Base-by-base conservation (phyloP, 805 yeast species). In the Candida coquimbonensis region DNA sequence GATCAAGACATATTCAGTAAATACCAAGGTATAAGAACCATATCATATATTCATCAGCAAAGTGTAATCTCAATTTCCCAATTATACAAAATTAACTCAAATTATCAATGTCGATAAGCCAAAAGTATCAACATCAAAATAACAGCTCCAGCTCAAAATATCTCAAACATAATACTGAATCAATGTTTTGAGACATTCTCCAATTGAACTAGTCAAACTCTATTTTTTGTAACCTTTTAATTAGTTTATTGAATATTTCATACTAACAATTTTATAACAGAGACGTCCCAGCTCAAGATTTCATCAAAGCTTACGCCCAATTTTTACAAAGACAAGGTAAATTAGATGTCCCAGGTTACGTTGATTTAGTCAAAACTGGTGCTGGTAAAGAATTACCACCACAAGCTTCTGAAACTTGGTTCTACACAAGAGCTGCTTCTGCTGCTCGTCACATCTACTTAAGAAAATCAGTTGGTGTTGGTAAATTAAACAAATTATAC, bases 261-360 rank as follows among this genome's bases (percentile, higher is more conserved):
- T 53, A 49, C 55, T 53, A 50, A 51, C 56, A 49, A 13, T 48
- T 48, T 65, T 63, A 67, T 64, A 27, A 65, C 66, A 89, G 96
- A 86, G 99, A 93, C 97, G 99, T 93, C 78, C 96, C 98, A 78
- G 99, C 99, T 76, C 98, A 93, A 86, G 95, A 87, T 62, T 93
- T 93, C 81, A 91, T 93, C 77, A 89, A 88, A 81, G 96, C 98
- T 77, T 93, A 93, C 83, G 98, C 99, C 68, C 87, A 87, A 73
- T 93, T 93, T 87, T 87, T 93, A 78, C 98, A 93, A 82, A 89
- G 98, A 78, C 99, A 95, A 81, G 99, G 98, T 83, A 90, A 89
- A 78, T 84, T 93, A 72, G 98, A 91, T 74, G 93, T 93, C 67
- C 99, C 99, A 80, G 96, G 96, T 74, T 93, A 90, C 86, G 98